Evolutionary conservation across 2,329 filamentous ascomycete species (phyloP).

Genomic region (Pezicula carpinea): DNA sequence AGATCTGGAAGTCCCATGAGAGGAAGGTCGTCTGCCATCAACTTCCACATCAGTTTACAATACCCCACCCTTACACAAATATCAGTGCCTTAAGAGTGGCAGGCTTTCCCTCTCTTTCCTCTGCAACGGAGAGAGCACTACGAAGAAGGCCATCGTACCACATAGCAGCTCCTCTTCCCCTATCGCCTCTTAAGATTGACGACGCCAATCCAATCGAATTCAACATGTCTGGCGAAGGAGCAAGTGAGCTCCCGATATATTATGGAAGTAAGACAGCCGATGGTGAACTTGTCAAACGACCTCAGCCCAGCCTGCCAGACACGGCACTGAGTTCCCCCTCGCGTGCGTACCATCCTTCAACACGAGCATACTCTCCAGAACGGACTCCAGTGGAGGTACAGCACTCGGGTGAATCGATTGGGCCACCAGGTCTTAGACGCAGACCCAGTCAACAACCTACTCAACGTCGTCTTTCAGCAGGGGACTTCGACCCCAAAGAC

Average conservation of each 20-base stretch:
- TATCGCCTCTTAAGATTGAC: slow-evolving; percentile 1
- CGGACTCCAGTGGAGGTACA: slow-evolving; percentile 11
- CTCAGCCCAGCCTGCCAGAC: slow-evolving; percentile 2
- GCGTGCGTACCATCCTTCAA: slow-evolving; percentile 11
- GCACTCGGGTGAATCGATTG: slow-evolving; percentile 4
- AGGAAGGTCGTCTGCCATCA: slow-evolving; percentile 1
- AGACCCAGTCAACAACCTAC: slow-evolving; percentile 13
- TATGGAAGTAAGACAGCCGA: slow-evolving; percentile 15
- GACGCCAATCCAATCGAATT: background rate
- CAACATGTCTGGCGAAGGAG: slow-evolving; percentile 13
- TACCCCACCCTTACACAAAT: background rate
- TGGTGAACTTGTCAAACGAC: slow-evolving; percentile 17
- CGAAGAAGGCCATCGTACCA: slow-evolving; percentile 11
- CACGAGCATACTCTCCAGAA: slow-evolving; percentile 15
- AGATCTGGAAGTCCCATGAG: slow-evolving; percentile 5
- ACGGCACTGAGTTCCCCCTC: slow-evolving; percentile 5
- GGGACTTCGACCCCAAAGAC: slow-evolving; percentile 13
- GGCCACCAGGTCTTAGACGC: slow-evolving; percentile 15
- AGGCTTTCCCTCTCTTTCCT: slow-evolving; percentile 4
- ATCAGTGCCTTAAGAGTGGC: slow-evolving; percentile 1
- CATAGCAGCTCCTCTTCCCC: slow-evolving; percentile 9
- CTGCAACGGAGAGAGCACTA: slow-evolving; percentile 12
- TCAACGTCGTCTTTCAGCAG: slow-evolving; percentile 11
- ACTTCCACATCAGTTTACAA: background rate
- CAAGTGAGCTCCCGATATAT: slow-evolving; percentile 17